Base-by-base conservation (phyloP, 2,329 filamentous ascomycete species). In the Xylariaceae sp. region DNA sequence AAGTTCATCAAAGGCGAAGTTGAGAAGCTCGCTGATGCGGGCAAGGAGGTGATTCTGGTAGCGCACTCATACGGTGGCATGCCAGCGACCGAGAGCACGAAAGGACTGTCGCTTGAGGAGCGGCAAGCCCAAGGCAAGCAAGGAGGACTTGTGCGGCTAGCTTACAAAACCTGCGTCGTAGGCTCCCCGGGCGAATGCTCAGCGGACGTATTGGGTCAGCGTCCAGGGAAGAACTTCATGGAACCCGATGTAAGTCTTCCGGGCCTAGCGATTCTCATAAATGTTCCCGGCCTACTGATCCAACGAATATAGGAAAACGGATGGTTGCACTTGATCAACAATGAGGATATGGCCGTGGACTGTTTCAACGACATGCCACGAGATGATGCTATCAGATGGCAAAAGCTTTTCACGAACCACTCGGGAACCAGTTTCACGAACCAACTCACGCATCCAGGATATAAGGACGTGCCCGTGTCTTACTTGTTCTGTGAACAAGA, bases 401-500 rank as follows among this genome's bases (percentile, higher is more conserved):
- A 52, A 5, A 7, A 16, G 1, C 50, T 19, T 31, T 51, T 63
- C 16, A 34, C 50, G 7, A 39, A 33, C 12, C 73, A 76, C 44
- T 72, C 69, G 0, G 55, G 62, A 9, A 50, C 61, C 11, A 66
- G 63, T 42, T 75, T 75, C 54, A 48, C 42, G 0, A 63, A 62
- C 17, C 55, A 60, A 3, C 53, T 76, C 39, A 72, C 69, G 1
- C 64, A 75, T 55, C 52, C 67, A 2, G 72, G 71, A 0, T 76
- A 74, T 53, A 71, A 69, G 49, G 65, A 75, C 34, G 60, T 73
- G 1, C 69, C 69, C 0, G 69, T 71, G 2, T 73, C 68, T 1
- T 76, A 71, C 51, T 57, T 76, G 9, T 2, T 75, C 12, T 70
- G 68, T 38, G 67, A 71, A 42, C 53, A 66, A 0, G 72, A 76